Percentiles rank a stretch among this genome's conserved stretches.
These are phyloP conservation scores for Manihot esculenta DNA, from an alignment of 441 rosid species.

Conservation along the genomic window DNA sequence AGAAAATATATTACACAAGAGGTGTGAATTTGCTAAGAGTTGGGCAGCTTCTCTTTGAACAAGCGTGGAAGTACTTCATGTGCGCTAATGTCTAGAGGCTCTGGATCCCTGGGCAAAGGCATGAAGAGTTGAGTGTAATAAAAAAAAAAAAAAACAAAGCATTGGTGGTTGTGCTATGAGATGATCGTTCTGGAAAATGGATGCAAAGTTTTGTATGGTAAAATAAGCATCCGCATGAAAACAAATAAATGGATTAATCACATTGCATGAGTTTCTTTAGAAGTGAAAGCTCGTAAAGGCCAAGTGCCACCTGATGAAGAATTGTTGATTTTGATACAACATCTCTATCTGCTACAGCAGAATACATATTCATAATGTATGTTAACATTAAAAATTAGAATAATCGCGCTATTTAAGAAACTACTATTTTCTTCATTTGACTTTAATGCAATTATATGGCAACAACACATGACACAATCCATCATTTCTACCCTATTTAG, in stretches of 20 bases:
- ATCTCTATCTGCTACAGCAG: background rate
- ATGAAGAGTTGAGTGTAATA: conserved; percentile 4
- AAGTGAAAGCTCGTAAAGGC: background rate
- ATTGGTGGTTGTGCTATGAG: background rate
- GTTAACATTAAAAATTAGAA: background rate
- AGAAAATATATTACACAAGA: background rate
- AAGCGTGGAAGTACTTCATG: conserved; percentile 87
- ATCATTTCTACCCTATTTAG: conserved; percentile 1
- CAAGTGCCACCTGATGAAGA: background rate
- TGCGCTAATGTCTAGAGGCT: conserved; percentile 57
- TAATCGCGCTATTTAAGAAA: background rate
- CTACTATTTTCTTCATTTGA: background rate
- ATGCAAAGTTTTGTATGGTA: background rate
- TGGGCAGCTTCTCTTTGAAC: conserved; percentile 56
- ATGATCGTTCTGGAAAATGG: background rate
- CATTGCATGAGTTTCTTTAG: background rate
- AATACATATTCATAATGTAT: background rate
- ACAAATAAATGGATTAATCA: conserved; percentile 5
- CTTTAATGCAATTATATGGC: background rate
- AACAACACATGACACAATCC: background rate
- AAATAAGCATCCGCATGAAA: background rate
- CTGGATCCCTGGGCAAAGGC: conserved; percentile 60
- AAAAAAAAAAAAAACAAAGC: background rate
- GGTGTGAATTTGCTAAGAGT: conserved; percentile 26
- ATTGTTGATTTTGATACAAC: background rate